phyloP scores from a whole-genome alignment of 345 rosid genomes.

The Euphorbia pulcherrima region DNA sequence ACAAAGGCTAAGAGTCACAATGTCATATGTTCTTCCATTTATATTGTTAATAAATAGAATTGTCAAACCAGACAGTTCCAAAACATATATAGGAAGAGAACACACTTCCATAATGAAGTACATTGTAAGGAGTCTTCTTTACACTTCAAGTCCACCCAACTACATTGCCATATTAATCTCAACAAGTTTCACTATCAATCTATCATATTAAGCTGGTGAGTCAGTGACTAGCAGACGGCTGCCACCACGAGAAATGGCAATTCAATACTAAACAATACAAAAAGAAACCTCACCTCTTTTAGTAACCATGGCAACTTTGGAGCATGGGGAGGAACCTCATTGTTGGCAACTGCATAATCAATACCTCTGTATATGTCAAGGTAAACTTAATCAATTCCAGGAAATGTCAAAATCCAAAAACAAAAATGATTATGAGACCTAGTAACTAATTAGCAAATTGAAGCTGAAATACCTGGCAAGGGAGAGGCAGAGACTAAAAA shows the following conservation, averaged over 20 bases:
- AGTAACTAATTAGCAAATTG: not conserved
- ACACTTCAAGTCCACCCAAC: not conserved
- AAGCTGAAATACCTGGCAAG: conserved; percentile 51
- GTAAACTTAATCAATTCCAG: conserved; percentile 10
- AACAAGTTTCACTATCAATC: not conserved
- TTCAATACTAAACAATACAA: not conserved
- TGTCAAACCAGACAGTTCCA: not conserved
- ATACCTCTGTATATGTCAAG: conserved; percentile 62
- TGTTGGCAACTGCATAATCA: conserved; percentile 79
- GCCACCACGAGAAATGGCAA: not conserved
- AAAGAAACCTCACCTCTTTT: conserved; percentile 51
- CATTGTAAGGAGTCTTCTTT: not conserved
- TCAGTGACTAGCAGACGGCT: not conserved
- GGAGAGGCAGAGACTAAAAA: conserved; percentile 53
- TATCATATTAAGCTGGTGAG: no score
- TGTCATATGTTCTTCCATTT: not conserved
- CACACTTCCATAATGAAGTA: not conserved
- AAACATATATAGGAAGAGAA: not conserved
- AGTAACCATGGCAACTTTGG: conserved; percentile 53
- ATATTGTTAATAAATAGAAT: not conserved
- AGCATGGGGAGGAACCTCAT: conserved; percentile 51
- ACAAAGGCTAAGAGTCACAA: not conserved
- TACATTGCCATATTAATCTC: not conserved
- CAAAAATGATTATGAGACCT: not conserved
- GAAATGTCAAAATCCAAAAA: not conserved